Percentiles rank a stretch among this genome's conserved stretches.
Conservation (phyloP, 768 basidiomycete species). For the Ramaria rubella region DNA sequence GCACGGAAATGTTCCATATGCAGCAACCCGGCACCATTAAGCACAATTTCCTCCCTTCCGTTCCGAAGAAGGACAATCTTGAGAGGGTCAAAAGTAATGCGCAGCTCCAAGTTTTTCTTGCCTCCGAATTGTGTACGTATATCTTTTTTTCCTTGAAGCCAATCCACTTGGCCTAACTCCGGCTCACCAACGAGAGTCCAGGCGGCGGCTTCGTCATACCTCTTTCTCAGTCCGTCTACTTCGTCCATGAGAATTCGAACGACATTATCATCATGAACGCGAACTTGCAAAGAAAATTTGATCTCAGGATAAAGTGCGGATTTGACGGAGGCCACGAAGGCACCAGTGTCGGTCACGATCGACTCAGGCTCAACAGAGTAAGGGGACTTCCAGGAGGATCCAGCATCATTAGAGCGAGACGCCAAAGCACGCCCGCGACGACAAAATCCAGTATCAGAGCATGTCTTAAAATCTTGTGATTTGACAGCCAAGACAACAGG, state of each 20-base stretch:
- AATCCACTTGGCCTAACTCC: constrained; percentile 50
- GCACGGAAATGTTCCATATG: constrained; percentile 93
- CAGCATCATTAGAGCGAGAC: constrained; percentile 54
- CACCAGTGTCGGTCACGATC: constrained; percentile 48
- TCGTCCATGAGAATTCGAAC: constrained; percentile 94
- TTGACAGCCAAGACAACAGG: constrained; percentile 52
- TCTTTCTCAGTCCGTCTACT: constrained; percentile 64
- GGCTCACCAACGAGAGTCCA: constrained; percentile 86
- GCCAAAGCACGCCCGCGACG: constrained; percentile 83
- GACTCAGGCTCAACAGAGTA: constrained; percentile 66
- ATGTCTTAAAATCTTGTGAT: constrained; percentile 87
- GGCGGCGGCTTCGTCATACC: constrained; percentile 86
- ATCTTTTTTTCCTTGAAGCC: constrained; percentile 60
- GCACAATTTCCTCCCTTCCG: constrained; percentile 76
- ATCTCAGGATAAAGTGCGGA: constrained; percentile 80
- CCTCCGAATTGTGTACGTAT: constrained; percentile 59
- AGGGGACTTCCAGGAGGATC: constrained; percentile 70
- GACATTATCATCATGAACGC: constrained; percentile 82
- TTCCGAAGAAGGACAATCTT: constrained; percentile 63
- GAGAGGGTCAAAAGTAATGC: constrained; percentile 70
- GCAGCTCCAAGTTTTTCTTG: constrained; percentile 56
- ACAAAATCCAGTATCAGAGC: constrained; percentile 93
- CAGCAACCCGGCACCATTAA: constrained; percentile 84
- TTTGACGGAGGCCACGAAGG: constrained; percentile 69
- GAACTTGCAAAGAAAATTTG: constrained; percentile 74